Base-by-base conservation (phyloP, 768 basidiomycete species). In the Calocera viscosa region DNA sequence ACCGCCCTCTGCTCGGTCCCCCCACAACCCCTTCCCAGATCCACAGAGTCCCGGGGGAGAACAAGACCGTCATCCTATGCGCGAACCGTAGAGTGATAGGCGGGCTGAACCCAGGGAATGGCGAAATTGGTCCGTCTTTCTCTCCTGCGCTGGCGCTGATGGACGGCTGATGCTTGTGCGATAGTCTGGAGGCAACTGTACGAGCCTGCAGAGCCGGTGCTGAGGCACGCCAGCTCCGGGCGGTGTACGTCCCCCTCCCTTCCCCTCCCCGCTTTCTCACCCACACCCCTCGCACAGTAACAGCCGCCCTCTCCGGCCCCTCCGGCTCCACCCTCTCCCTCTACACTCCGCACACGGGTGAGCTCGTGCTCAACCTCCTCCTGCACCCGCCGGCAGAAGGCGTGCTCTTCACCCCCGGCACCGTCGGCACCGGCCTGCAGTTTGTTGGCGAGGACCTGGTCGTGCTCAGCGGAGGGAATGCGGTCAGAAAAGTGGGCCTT, bases 231-330 rank as follows among this genome's bases (percentile, higher is more conserved):
- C 19, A 8, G 8, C 5, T 47, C 16, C 5, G 43, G 43, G 8
- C 7, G 24, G 19, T 19, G 43, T 47, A 24, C 16, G 43, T 40
- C 39, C 39, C 19, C 19, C 16, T 24, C 8, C 43, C 16, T 17
- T 19, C 43, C 19, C 43, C 19, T 47, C 24, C 43, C 43, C 24
- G 19, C 19, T 3, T 19, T 5, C 38, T 30, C 16, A 17, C 28
- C 14, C 5, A 38, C 35, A 63, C 5, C 64, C 65, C 65, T 68
- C 40, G 30, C 43, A 39, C 66, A 34, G 22, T 28, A 19, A 40
- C 14, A 92, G 92, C 78, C 39, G 77, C 88, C 1, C 78, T 95
- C 24, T 94, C 94, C 49, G 91, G 91, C 10, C 80, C 85, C 1
- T 85, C 84, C 1, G 90, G 87, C 11, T 78, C 86, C 2, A 87